Base-by-base conservation (phyloP, 805 yeast genomes). In the Cyberlindnera euphorbiae region DNA sequence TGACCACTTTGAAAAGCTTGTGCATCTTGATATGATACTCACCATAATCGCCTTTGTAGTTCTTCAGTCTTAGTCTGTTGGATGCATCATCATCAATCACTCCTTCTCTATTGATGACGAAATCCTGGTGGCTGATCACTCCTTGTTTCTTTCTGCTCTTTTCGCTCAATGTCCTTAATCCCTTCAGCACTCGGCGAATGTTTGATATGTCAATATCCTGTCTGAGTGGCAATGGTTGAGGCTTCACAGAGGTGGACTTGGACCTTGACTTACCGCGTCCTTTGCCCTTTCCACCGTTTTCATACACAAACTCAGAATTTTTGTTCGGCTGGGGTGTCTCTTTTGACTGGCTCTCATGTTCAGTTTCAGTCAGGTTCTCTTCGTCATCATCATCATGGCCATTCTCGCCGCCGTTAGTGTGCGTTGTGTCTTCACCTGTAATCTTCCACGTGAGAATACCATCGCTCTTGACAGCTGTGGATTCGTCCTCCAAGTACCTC, bases 401-500 rank as follows among this genome's bases (percentile, higher is more conserved):
- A 8, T 21, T 21, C 23, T 21, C 23, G 11, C 11, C n/a, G n/a
- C n/a, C n/a, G n/a, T n/a, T n/a, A n/a, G 23, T 11, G 10, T 8
- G 23, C 23, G 8, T 21, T 21, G 23, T 11, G 23, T 8, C 23
- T 21, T 21, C 23, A 8, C 11, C 11, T 30, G 27, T 23, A 22
- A 4, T 16, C 25, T 39, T 39, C 44, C 39, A 35, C 2, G 35
- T 33, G 32, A 28, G 32, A 4, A 34, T 33, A 1, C 37, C 40
- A 26, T 35, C 38, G 3, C 35, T 22, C 11, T 17, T 27, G 11
- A 26, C 16, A 8, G 15, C 14, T 28, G 36, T 19, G 18, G 30
- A 32, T 9, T 44, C 48, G 14, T 55, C 61, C 10, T 36, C 59
- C 12, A 70, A 44, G 35, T 66, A 66, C 21, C 49, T 50, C 6